Evolutionary conservation across 2,329 filamentous ascomycete genomes (phyloP), one percentile per base, ranked within the genome.

Genomic region (Acrodontium crateriforme): DNA sequence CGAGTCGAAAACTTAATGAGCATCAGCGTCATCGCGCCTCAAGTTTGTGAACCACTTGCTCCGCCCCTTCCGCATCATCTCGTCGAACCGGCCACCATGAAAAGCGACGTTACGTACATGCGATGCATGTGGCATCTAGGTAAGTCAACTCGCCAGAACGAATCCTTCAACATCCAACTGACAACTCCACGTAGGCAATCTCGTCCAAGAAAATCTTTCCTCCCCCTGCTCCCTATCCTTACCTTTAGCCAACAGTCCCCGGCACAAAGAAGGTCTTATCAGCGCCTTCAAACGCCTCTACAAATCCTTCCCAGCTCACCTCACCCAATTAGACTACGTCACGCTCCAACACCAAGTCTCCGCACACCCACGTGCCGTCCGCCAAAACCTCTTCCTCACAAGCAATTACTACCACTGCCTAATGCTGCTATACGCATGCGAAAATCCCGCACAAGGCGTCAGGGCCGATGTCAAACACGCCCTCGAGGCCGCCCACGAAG

Each of bases 361-460:
- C 24, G 65, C 55, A 2, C 74, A 78, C 44, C 74, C 74, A 35
- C 67, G 80, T 5, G 65, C 74, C 1, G 71, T 81, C 10, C 63
- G 78, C 1, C 80, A 87, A 52, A 82, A 78, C 11, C 56, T 87
- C 4, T 85, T 83, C 46, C 58, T 85, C 16, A 78, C 74, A n/a
- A 79, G 72, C 50, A 85, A 84, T 46, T 85, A 82, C 55, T 81
- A 75, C 53, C 80, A 87, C 49, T 83, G 80, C 49, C 62, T 85
- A 14, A 84, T 84, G 78, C 59, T 84, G 7, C 68, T 85, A 12
- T 75, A 84, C 42, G 74, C 75, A 0, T 76, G 74, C 9, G 75
- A 79, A 45, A 74, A 75, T 37, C 52, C 64, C 0, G 68, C 71
- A 3, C 44, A 67, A 3, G 58, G 55, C 5, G 59, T 64, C 2